Evolutionary conservation across 2,329 filamentous ascomycete species (phyloP).

Genomic region (Trichocomaceae sp.): DNA sequence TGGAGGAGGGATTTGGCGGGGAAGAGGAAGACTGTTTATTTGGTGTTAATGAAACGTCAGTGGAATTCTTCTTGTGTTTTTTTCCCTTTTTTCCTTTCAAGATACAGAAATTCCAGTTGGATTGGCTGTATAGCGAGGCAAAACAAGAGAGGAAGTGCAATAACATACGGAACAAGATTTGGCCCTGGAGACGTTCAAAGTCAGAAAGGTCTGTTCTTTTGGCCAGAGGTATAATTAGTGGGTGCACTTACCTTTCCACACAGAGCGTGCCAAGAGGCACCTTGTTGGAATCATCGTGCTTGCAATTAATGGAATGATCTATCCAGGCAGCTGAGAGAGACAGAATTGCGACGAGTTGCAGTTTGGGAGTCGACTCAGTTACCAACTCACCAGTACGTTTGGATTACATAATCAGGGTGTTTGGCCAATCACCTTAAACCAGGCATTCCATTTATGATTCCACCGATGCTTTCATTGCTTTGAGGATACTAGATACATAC

Average conservation of each 20-base stretch:
- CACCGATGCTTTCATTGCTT: too few species aligned
- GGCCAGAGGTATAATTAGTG: background rate
- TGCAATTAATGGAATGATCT: background rate
- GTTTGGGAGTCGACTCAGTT: background rate
- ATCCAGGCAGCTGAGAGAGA: background rate
- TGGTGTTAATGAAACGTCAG: background rate
- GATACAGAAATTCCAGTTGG: background rate
- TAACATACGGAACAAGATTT: conserved; percentile 62
- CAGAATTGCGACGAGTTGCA: background rate
- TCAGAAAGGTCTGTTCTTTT: background rate
- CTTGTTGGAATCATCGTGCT: conserved; percentile 60
- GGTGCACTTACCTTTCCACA: conserved; percentile 69
- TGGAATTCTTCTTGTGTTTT: background rate
- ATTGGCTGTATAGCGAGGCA: background rate
- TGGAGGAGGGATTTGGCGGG: conserved; percentile 45
- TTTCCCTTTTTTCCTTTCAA: background rate
- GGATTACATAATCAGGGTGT: background rate
- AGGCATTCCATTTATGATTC: background rate
- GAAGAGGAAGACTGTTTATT: conserved; percentile 33
- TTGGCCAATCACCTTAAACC: background rate
- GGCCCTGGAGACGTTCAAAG: conserved; percentile 45
- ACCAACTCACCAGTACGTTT: too few species aligned
- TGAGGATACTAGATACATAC: too few species aligned
- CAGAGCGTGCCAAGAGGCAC: conserved; percentile 64
- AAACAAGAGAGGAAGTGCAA: conserved; percentile 2